Evolutionary conservation across 2,329 filamentous ascomycete genomes (phyloP).

Genomic region (Tolypocladium inflatum): DNA sequence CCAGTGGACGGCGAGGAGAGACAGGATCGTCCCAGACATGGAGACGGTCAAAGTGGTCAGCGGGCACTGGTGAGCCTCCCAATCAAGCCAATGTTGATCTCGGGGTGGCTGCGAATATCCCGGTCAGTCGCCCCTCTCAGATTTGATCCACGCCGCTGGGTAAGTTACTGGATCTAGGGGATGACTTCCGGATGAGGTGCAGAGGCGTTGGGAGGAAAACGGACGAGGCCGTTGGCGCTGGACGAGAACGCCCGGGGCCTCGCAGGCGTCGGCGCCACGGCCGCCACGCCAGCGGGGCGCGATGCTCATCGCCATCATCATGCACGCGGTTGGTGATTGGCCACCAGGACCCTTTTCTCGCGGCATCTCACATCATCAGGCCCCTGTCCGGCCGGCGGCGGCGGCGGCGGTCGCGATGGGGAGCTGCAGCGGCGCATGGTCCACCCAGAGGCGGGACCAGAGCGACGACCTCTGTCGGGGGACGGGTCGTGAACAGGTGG

Average conservation of each 20-base stretch:
- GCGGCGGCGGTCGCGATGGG: background rate
- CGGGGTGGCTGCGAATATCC: background rate
- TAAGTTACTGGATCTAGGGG: background rate
- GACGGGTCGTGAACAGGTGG: background rate
- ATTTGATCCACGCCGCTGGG: background rate
- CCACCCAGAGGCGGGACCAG: background rate
- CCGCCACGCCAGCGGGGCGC: background rate
- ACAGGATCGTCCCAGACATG: background rate
- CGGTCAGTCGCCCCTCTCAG: background rate
- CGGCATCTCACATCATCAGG: background rate
- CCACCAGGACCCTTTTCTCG: background rate
- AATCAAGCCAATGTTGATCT: background rate
- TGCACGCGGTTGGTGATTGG: background rate
- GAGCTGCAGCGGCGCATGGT: background rate
- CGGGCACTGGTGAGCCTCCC: background rate
- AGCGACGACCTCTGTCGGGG: background rate
- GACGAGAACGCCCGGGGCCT: background rate
- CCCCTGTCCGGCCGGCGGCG: background rate
- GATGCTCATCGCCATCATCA: background rate
- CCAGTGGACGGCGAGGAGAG: background rate
- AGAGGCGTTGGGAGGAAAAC: background rate
- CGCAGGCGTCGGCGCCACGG: background rate
- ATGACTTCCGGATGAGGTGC: background rate
- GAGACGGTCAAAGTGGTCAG: background rate
- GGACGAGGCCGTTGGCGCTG: background rate